Base-by-base conservation (phyloP, 805 yeast species). In the Saccharomycopsis selenospora region DNA sequence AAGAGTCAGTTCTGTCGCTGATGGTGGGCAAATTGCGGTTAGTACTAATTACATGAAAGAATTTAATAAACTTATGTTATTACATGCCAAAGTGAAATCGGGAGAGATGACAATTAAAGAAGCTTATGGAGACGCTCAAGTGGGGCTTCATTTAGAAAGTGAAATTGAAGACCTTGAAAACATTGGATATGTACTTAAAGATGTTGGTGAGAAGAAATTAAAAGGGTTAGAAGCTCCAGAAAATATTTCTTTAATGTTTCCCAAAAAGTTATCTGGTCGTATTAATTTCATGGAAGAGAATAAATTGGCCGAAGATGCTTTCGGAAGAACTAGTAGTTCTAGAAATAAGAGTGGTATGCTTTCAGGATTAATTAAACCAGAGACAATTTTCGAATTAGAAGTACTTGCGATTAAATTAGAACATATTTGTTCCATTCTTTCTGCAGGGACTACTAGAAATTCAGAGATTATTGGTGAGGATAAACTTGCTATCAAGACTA, bases 161-260 rank as follows among this genome's bases (percentile, higher is more conserved):
- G 95, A 89, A 63, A 69, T 85, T 56, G 67, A 67, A 3, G 73
- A 80, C 56, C 38, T 65, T 91, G 41, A 79, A 79, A 36, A 80
- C 76, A 74, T 80, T 46, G 96, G 95, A 0, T 83, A 82, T 73
- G 72, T 67, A 11, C 74, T 79, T 51, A 75, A 75, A 53, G 80
- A 77, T 42, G 66, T 86, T 45, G 99, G 99, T 22, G 95, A 89
- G 60, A 81, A 78, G 60, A 89, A 90, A 63, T 72, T 93, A 60
- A 93, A 93, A 63, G 99, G 99, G 17, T 73, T 93, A 14, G 99
- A 93, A 73, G 82, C 89, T 29, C 95, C 95, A 2, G 99, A 93
- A 63, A 74, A 75, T 33, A 82, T 93, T 13, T 85, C 95, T 22
- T 70, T 88, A 42, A 77, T 80, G 0, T 90, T 82, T 67, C 95